Base-by-base conservation (phyloP, 345 rosid species). In the Pugionium cornutum region DNA sequence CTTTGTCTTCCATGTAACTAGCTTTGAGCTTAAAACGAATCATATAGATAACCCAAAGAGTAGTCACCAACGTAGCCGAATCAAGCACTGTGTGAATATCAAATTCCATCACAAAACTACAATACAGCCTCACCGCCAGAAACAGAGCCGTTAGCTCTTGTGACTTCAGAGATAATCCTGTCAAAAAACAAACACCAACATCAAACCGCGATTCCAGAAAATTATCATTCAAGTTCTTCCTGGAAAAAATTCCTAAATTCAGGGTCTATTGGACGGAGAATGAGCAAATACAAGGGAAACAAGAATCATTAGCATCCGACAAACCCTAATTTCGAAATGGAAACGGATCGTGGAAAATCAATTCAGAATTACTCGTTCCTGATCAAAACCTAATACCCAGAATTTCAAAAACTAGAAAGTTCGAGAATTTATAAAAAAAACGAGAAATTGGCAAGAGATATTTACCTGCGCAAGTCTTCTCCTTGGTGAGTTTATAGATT, bases 101-200 rank as follows among this genome's bases (percentile, higher is more conserved):
- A 78, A 80, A 87, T 56, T 89, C 98, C 96, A 91, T 91, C 33
- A 91, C 98, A 75, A 89, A 80, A 78, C 98, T 89, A 68, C 98
- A 89, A 60, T 89, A 91, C 42, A 91, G 73, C 62, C 98, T 81
- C 60, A 84, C 90, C 5, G 87, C 98, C 62, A 91, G 59, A 74
- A 91, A 91, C 34, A 87, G 60, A 61, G 98, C 96, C 27, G 98
- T 91, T 66, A 91, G 70, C 72, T 91, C 98, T 77, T 91, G 96
- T 1, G 90, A 75, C 77, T 86, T 89, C 47, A 91, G 73, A 10
- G 98, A 91, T 27, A 91, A 67, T 44, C 98, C 98, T 91, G 87
- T 73, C 49, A 33, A 58, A 32, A 41, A 35, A 40, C 10, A 48
- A 8, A 30, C 43, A 51, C 31, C 18, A 31, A 28, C 8, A 11